Base-by-base conservation (phyloP, 176 grass and related monocot species). In the Ananas comosus region DNA sequence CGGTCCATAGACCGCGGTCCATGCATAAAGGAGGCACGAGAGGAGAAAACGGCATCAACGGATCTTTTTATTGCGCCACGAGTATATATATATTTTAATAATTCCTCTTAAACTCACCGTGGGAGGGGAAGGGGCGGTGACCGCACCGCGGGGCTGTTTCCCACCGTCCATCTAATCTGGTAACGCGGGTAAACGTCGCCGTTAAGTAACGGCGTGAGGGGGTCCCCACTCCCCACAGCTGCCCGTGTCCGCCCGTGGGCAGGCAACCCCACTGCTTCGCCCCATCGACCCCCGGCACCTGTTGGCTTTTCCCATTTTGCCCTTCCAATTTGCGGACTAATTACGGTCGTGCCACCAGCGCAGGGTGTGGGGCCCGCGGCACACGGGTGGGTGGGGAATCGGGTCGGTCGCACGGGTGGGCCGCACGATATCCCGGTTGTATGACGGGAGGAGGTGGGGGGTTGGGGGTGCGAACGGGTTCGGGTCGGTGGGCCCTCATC, bases 191-290 rank as follows among this genome's bases (percentile, higher is more conserved):
- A 42, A 42, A 61, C 56, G 56, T 9, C 56, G 21, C 56, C 56
- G 56, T 61, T 61, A 61, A 18, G n/a, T 61, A 2, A 61, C 56
- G 56, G 56, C n/a, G n/a, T 61, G 17, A 61, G 52, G 2, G 2
- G 21, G 56, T n/a, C n/a, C n/a, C n/a, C n/a, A n/a, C n/a, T 14
- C 19, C 13, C 1, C 2, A 19, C 21, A 19, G 2, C 56, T 61
- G 56, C 56, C 56, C 56, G 56, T 61, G 56, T 61, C 56, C 21
- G 56, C 56, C 56, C 56, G 9, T 61, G n/a, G 56, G 56, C 56
- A 61, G 56, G 56, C 56, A 61, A 19, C 16, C 56, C 56, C 56
- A 21, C 9, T 61, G n/a, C 56, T n/a, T 10, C 56, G 13, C 56
- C 13, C 56, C 54, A 6, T 10, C 54, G 18, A 58, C 54, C 13